These are phyloP conservation scores for Gastrodia elata DNA, from an alignment of 106 monocot species.

Conservation along the genomic window DNA sequence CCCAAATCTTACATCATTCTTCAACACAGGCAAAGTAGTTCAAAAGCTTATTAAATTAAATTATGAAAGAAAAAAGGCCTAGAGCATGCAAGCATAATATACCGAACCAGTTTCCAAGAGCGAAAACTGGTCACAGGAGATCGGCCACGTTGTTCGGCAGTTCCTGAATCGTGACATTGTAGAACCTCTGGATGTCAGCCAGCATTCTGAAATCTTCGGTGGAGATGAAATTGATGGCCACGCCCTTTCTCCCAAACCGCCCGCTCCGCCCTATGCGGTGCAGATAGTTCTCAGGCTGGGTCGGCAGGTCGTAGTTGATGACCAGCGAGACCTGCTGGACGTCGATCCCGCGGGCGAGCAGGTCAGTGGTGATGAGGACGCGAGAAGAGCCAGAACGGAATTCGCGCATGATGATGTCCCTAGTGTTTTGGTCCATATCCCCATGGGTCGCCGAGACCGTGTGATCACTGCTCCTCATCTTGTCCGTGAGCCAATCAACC, in stretches of 20 bases:
- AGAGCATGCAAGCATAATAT: too few species aligned
- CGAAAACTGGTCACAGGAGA: constrained; percentile 6
- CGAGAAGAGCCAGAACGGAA: constrained; percentile 29
- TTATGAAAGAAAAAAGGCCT: background rate
- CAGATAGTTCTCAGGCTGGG: constrained; percentile 20
- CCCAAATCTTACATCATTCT: background rate
- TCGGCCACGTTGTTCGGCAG: constrained; percentile 17
- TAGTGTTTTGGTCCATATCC: constrained; percentile 26
- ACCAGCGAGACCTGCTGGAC: constrained; percentile 27
- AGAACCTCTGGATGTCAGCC: constrained; percentile 25
- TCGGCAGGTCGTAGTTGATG: constrained; percentile 24
- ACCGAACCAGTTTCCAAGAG: background rate
- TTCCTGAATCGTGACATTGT: constrained; percentile 14
- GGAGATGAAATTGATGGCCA: constrained; percentile 22
- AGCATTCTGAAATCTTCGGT: constrained; percentile 22
- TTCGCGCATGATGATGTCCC: constrained; percentile 33
- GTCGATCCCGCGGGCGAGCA: constrained; percentile 19
- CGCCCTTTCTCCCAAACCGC: constrained; percentile 22
- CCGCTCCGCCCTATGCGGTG: constrained; percentile 20
- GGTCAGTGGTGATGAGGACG: constrained; percentile 29
- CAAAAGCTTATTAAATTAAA: background rate
- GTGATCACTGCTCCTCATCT: constrained; percentile 37
- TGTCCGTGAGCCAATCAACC: constrained; percentile 43
- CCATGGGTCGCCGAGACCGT: constrained; percentile 28
- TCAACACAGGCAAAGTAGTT: background rate